A percentile compares a stretch with the other conserved stretches of the same genome.
These are phyloP conservation scores for Effrenium voratum DNA, from an alignment of 73 alveolate species.

Conservation along the genomic window DNA sequence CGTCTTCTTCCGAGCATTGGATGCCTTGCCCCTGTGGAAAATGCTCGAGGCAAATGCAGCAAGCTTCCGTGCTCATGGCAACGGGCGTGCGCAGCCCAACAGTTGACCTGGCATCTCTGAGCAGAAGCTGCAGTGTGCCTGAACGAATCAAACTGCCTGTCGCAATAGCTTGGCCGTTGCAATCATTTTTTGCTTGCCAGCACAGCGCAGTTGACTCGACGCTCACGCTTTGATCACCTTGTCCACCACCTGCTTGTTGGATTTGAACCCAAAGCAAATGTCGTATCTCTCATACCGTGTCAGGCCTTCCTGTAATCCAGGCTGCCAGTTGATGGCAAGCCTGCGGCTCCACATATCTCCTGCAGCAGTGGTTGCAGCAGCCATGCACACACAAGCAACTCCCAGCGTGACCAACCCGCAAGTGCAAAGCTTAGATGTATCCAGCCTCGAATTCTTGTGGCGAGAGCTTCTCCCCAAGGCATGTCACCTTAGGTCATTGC, in stretches of 20 bases:
- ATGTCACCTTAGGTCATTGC: conserved; percentile 24
- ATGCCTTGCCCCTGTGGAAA: not conserved
- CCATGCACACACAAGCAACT: too few species aligned
- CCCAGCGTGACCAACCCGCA: not conserved
- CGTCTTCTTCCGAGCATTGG: too few species aligned
- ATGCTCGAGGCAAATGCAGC: conserved; percentile 34
- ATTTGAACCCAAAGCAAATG: not conserved
- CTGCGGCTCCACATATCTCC: conserved; percentile 86
- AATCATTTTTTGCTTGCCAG: not conserved
- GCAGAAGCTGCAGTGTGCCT: not conserved
- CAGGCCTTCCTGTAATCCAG: conserved; percentile 87
- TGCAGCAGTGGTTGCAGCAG: not conserved
- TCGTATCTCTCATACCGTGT: not conserved
- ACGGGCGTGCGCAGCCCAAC: not conserved
- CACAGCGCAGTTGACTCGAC: not conserved
- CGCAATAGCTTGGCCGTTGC: not conserved
- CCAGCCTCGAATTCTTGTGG: conserved; percentile 75
- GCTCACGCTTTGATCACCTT: conserved; percentile 65
- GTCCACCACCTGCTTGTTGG: conserved; percentile 56
- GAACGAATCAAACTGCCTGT: not conserved
- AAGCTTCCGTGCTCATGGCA: not conserved
- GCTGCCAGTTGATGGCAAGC: conserved; percentile 60
- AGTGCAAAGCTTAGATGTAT: not conserved
- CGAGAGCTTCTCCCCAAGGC: conserved; percentile 72
- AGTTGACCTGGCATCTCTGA: not conserved